A percentile compares a stretch with the other conserved stretches of the same genome.
Conservation (phyloP, 2,329 filamentous ascomycete species). For the Ascochyta pisi region DNA sequence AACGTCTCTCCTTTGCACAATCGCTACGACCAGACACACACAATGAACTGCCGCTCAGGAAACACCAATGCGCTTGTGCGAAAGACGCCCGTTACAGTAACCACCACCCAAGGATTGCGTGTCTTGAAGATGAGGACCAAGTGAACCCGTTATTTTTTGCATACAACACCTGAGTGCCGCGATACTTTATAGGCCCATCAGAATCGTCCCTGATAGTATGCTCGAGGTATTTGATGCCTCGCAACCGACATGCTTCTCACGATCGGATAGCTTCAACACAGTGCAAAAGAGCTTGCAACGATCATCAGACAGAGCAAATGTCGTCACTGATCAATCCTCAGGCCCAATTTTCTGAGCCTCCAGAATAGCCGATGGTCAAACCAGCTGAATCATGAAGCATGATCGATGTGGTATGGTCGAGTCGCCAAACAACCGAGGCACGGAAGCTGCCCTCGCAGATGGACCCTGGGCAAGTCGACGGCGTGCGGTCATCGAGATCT, state of each 20-base stretch:
- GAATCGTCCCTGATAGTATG: too few relatives aligned
- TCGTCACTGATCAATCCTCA: background rate
- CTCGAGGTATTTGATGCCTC: too few relatives aligned
- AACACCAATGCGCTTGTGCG: too few relatives aligned
- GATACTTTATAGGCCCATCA: too few relatives aligned
- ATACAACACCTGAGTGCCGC: too few relatives aligned
- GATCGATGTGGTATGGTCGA: background rate
- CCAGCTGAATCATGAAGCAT: background rate
- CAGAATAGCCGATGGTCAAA: background rate
- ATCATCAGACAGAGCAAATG: background rate
- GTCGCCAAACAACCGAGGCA: conserved; percentile 10
- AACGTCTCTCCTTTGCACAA: background rate
- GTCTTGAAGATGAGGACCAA: too few relatives aligned
- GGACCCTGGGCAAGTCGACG: too few relatives aligned
- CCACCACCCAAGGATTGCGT: too few relatives aligned
- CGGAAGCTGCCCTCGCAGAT: background rate
- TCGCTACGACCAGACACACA: background rate
- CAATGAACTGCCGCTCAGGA: too few relatives aligned
- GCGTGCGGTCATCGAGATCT: background rate
- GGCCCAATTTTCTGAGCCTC: background rate
- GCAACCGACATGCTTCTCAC: background rate
- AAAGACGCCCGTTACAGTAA: too few relatives aligned
- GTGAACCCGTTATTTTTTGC: too few relatives aligned
- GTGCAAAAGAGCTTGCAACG: too few relatives aligned
- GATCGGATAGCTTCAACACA: background rate